phyloP scores from a whole-genome alignment of 768 basidiomycete species.

The Suillus luteus region DNA sequence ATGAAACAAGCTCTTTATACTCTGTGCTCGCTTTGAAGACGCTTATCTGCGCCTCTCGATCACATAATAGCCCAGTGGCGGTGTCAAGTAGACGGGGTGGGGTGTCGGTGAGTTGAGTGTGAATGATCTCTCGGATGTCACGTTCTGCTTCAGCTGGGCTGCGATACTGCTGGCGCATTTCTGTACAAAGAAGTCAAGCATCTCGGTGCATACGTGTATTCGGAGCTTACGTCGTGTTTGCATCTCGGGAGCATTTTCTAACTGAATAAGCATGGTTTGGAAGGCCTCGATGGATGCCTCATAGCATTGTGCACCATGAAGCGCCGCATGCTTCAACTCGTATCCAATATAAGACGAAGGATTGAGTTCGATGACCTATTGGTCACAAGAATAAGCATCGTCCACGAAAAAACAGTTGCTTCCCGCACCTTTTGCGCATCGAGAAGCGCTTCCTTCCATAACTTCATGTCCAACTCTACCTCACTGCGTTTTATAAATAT shows the following conservation, averaged over 20 bases:
- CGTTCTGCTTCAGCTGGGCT: neutral
- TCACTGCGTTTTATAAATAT: neutral
- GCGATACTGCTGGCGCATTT: neutral
- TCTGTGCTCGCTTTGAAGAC: neutral
- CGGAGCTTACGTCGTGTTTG: neutral
- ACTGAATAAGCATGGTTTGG: neutral
- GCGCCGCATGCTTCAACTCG: neutral
- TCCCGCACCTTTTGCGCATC: slow-evolving; percentile 1
- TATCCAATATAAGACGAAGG: neutral
- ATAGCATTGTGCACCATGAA: neutral
- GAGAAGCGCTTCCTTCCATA: neutral
- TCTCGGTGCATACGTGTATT: neutral
- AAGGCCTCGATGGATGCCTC: neutral
- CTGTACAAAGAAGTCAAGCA: neutral
- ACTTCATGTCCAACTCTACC: neutral
- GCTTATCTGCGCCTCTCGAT: slow-evolving; percentile 1
- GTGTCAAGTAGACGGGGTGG: neutral
- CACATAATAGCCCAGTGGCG: neutral
- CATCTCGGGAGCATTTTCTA: neutral
- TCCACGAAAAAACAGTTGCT: neutral
- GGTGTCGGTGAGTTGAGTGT: neutral
- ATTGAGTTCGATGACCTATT: neutral
- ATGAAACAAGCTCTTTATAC: neutral
- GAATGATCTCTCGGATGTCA: neutral
- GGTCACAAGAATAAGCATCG: neutral